Conservation (phyloP, 306 rosid species). For the Quercus variabilis region DNA sequence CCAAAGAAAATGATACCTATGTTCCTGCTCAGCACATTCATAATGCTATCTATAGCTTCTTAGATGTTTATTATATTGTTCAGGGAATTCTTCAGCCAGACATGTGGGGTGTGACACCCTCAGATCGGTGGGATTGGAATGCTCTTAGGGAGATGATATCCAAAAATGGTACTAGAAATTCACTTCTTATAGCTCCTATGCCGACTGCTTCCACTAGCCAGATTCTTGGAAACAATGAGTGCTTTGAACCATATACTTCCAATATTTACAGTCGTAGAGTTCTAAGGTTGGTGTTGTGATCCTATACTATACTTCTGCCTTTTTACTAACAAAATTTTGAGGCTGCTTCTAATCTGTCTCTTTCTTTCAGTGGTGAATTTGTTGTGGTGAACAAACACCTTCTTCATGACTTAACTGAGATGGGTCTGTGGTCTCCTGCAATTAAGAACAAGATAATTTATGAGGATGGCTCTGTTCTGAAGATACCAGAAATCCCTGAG, state of each 20-base stretch:
- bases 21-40: background rate
- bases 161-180: slow-evolving; percentile 65
- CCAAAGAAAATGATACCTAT: background rate
- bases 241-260: slow-evolving; percentile 94
- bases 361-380: slow-evolving; percentile 73
- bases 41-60: background rate
- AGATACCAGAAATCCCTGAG: slow-evolving; percentile 56
- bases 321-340: background rate
- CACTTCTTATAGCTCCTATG: slow-evolving; percentile 90
- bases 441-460: slow-evolving; percentile 70
- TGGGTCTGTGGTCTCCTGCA: slow-evolving; percentile 83
- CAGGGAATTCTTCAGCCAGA: slow-evolving; percentile 91
- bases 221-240: slow-evolving; percentile 89
- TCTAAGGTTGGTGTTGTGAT: slow-evolving; percentile 48
- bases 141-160: slow-evolving; percentile 49
- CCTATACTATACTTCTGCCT: background rate
- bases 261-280: slow-evolving; percentile 86
- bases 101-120: slow-evolving; percentile 80
- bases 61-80: slow-evolving; percentile 6
- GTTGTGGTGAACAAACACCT: slow-evolving; percentile 93
- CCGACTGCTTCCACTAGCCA: slow-evolving; percentile 94
- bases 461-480: slow-evolving; percentile 74
- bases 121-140: slow-evolving; percentile 76
- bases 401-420: slow-evolving; percentile 80
- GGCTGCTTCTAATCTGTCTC: slow-evolving; percentile 12